Conservation (phyloP, 768 basidiomycete genomes). For the Hemileccinum impolitum region DNA sequence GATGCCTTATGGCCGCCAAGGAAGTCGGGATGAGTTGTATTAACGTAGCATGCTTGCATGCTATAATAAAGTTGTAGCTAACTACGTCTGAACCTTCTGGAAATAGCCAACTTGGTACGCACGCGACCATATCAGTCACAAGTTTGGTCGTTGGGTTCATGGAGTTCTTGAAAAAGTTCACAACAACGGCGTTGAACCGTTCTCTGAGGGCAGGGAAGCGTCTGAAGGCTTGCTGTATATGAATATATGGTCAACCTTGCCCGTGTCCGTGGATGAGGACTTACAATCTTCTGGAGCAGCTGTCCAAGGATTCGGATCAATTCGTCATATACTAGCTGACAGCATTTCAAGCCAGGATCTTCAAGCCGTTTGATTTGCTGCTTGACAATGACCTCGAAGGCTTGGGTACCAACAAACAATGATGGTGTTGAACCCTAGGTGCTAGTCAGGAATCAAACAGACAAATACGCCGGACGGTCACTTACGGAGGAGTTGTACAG, state of each 20-base stretch:
- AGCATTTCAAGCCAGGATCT: constrained; percentile 91
- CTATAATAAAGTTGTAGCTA: constrained; percentile 34
- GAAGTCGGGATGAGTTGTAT: constrained; percentile 99
- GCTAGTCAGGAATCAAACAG: background rate
- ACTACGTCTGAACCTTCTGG: background rate
- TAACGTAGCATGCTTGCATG: constrained; percentile 99
- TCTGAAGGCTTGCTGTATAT: constrained; percentile 83
- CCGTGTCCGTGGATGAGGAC: constrained; percentile 23
- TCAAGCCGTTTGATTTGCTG: constrained; percentile 97
- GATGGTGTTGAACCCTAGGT: constrained; percentile 89
- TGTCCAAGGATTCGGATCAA: constrained; percentile 94
- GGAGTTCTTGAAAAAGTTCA: constrained; percentile 92
- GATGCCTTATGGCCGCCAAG: constrained; percentile 86
- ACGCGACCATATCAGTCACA: constrained; percentile 90
- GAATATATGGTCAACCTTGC: constrained; percentile 1
- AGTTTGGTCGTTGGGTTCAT: constrained; percentile 96
- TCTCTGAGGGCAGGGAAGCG: constrained; percentile 96
- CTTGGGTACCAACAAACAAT: constrained; percentile 93
- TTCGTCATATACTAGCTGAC: constrained; percentile 94
- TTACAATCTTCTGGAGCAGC: constrained; percentile 82
- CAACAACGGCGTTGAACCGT: constrained; percentile 92
- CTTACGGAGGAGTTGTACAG: constrained; percentile 96
- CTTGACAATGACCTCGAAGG: constrained; percentile 98
- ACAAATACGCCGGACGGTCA: constrained; percentile 11
- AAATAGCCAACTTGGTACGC: constrained; percentile 32